Percentiles rank a stretch among this genome's conserved stretches.
phyloP scores from a whole-genome alignment of 1,284 basidiomycete genomes.

The Puccinia novopanici region DNA sequence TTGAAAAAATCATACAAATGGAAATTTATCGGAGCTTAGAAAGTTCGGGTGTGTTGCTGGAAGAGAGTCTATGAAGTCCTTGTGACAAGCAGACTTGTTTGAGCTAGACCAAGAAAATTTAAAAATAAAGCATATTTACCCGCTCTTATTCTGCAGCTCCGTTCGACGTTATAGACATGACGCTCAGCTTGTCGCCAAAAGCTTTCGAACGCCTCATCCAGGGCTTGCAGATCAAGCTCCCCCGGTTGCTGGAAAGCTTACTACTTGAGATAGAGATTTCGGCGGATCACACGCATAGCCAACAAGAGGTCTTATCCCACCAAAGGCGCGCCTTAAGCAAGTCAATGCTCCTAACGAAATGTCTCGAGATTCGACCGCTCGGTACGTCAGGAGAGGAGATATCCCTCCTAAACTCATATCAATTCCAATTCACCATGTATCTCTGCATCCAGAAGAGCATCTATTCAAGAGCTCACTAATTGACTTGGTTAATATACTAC shows the following conservation, averaged over 20 bases:
- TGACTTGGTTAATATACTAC: conserved; percentile 19
- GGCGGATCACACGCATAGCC: not conserved
- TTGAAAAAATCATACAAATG: conserved; percentile 7
- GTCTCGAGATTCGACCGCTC: not conserved
- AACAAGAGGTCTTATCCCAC: not conserved
- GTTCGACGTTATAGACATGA: conserved; percentile 10
- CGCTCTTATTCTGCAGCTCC: not conserved
- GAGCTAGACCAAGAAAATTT: not conserved
- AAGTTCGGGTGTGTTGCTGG: not conserved
- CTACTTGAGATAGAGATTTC: conserved; percentile 16
- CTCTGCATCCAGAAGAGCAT: not conserved
- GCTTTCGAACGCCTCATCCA: not conserved
- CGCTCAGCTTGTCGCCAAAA: not conserved
- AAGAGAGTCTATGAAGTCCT: not conserved
- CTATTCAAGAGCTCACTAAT: not conserved
- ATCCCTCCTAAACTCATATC: not conserved
- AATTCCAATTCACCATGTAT: not conserved
- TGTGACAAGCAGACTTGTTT: not conserved
- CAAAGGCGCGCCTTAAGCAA: conserved; percentile 16
- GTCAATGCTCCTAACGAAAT: conserved; percentile 16
- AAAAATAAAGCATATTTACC: not conserved
- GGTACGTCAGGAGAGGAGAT: conserved; percentile 6
- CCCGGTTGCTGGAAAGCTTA: conserved; percentile 8
- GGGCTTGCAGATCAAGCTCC: conserved; percentile 6
- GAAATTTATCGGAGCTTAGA: conserved; percentile 19